Conservation (phyloP, 75 land plant species). For the Azolla pinnata region DNA sequence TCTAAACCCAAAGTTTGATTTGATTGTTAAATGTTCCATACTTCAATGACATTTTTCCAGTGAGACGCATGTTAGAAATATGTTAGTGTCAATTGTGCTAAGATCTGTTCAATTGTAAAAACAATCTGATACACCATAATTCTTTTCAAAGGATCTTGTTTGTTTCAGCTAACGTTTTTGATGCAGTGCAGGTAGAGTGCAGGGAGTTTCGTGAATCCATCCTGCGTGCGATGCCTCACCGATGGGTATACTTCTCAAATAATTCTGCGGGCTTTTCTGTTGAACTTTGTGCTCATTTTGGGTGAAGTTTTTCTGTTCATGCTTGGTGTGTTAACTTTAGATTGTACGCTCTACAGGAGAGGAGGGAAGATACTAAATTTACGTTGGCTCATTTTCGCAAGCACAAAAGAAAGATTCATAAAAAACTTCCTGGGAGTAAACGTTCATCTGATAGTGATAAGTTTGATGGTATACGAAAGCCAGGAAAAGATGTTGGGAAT, state of each 20-base stretch:
- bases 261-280: no score
- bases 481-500: conserved; percentile 76
- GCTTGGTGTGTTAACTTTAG: no score
- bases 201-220: conserved; percentile 88
- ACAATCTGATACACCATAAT: conserved; percentile 6
- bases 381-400: conserved; percentile 70
- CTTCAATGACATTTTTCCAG: no score
- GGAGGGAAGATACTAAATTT: conserved; percentile 78
- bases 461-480: conserved; percentile 59
- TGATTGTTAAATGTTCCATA: no score
- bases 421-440: conserved; percentile 52
- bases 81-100: no score
- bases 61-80: no score
- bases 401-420: conserved; percentile 68
- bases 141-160: no score
- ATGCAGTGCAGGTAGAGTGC: conserved; percentile 81
- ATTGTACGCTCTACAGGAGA: conserved; percentile 44
- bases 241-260: conserved; percentile 50
- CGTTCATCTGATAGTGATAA: conserved; percentile 29
- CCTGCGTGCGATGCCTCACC: conserved; percentile 93
- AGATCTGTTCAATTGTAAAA: not conserved
- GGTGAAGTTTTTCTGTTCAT: no score
- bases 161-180: not conserved
- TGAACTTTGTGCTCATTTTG: no score
- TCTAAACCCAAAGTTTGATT: no score